Evolutionary conservation across 768 basidiomycete genomes (phyloP), one percentile per base, ranked within the genome.

Genomic region (Leucogyrophana mollusca): DNA sequence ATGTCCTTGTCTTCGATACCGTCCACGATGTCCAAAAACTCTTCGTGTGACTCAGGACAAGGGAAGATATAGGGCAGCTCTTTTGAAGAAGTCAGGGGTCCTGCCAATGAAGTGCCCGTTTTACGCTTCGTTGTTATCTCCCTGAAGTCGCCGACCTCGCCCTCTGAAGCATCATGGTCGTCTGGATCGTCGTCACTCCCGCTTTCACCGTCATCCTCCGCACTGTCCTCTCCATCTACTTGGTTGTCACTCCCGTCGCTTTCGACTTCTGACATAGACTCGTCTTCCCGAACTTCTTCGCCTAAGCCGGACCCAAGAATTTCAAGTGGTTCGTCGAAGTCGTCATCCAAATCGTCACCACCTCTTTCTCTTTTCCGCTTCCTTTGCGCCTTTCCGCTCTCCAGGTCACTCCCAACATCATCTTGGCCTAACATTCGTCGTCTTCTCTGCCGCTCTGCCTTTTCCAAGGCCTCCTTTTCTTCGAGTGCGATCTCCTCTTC

Each of bases 31-130:
- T 86, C 80, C n/a, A 95, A 74, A 54, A 98, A 88, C 47, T 95
- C 92, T 37, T 90, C 89, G 56, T 98, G 94, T 9, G 73, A 82
- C 13, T 77, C 65, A 0, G 96, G 96, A 57, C 93, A 95, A 34
- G 88, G 77, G 65, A 97, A 98, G 1, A 91, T 97, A 63, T 81
- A 99, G 0, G 96, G 96, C 3, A 98, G 74, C 47, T 92, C 90
- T 43, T 79, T 76, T 9, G 33, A 7, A 37, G 16, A 8, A 16
- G 7, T 16, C 7, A 7, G 6, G 7, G 35, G n/a, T 13, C 13
- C 13, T n/a, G 59, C 58, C 34, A 55, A 57, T 2, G 60, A 50
- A 23, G 49, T 24, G 13, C 51, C 51, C 50, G 69, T 68, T 47
- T 58, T 69, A 53, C 53, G 71, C 18, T 50, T 51, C 25, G 55